phyloP scores from a whole-genome alignment of 805 yeast species.

The Wickerhamiella occidentalis region DNA sequence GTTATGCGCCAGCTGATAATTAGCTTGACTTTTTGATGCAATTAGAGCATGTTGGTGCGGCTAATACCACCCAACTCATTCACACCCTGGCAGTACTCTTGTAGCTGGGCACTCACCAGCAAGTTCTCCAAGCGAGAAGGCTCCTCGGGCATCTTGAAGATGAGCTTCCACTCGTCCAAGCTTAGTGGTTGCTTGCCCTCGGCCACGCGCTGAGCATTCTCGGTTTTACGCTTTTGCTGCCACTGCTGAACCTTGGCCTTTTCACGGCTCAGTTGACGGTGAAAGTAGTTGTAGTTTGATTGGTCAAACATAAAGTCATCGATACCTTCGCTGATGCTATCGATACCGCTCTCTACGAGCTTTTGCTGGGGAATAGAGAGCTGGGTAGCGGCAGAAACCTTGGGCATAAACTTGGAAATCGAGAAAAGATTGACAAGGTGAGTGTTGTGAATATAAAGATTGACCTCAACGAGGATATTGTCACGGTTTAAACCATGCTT shows the following conservation, averaged over 20 bases:
- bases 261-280: constrained; percentile 63
- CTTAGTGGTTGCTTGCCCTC: constrained; percentile 39
- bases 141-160: constrained; percentile 56
- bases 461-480: constrained; percentile 61
- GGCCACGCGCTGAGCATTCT: constrained; percentile 49
- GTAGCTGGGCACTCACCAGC: constrained; percentile 54
- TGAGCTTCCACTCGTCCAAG: constrained; percentile 50
- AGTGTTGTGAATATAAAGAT: constrained; percentile 53
- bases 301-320: constrained; percentile 70
- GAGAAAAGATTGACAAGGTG: constrained; percentile 50
- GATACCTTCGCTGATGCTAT: constrained; percentile 52
- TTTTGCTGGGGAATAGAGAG: constrained; percentile 34
- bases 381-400: constrained; percentile 21
- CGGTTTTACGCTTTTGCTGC: constrained; percentile 57
- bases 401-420: constrained; percentile 17
- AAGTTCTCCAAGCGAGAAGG: constrained; percentile 66
- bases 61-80: constrained; percentile 60
- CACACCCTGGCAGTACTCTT: constrained; percentile 56
- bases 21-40: too few species aligned
- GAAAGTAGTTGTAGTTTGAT: constrained; percentile 69
- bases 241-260: constrained; percentile 57
- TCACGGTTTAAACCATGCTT: constrained; percentile 48
- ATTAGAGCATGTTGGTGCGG: constrained; percentile 42
- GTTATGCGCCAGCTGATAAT: too few species aligned
- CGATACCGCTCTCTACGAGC: constrained; percentile 37